A percentile compares a stretch with the other conserved stretches of the same genome.
Conservation (phyloP, 2,329 filamentous ascomycete genomes). For the Laburnicola sp. region DNA sequence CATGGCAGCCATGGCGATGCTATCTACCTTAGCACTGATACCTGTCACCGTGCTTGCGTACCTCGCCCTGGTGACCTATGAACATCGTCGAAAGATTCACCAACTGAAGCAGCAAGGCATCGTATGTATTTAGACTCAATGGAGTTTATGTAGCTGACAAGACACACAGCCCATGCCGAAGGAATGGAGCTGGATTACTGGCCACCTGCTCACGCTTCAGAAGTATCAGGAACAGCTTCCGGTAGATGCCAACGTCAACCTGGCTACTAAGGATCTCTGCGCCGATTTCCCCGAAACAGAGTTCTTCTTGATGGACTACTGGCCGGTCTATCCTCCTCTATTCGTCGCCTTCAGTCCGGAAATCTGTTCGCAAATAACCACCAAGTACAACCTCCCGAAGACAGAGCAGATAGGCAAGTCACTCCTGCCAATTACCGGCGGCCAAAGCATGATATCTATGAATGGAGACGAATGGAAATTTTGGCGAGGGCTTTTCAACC, state of each 20-base stretch:
- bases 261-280: constrained; percentile 4
- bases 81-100: too few species aligned
- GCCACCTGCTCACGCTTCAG: constrained; percentile 8
- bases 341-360: constrained; percentile 13
- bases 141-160: too few species aligned
- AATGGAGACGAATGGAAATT: constrained; percentile 31
- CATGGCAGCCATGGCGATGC: too few species aligned
- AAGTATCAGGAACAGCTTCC: constrained; percentile 6
- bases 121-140: too few species aligned
- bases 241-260: constrained; percentile 8
- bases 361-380: constrained; percentile 5
- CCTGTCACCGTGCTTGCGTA: too few species aligned
- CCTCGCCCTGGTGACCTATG: too few species aligned
- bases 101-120: too few species aligned
- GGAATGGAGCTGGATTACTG: constrained; percentile 15
- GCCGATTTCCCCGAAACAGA: constrained; percentile 6
- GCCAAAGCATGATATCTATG: constrained; percentile 14
- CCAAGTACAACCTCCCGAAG: constrained; percentile 12
- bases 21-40: too few species aligned
- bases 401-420: background rate
- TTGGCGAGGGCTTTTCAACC: constrained; percentile 17
- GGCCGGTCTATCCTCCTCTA: constrained; percentile 11
- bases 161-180: constrained; percentile 13
- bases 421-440: constrained; percentile 13
- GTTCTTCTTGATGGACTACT: constrained; percentile 14